Evolutionary conservation across 2,329 filamentous ascomycete species (phyloP).

Genomic region (Xenoacremonium recifei): DNA sequence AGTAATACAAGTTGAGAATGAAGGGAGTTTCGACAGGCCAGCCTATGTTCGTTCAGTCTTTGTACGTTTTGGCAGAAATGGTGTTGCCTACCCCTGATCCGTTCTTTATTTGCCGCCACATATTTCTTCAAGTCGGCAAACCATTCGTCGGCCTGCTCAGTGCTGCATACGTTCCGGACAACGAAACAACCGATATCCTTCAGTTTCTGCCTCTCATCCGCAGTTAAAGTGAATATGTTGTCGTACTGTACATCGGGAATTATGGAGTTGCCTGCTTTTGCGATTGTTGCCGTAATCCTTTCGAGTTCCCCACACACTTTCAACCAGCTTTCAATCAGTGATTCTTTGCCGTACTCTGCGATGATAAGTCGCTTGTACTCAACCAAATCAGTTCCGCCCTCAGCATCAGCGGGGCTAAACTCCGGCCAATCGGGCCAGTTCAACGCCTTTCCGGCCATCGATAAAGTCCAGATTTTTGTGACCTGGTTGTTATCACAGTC

Average conservation of each 20-base stretch:
- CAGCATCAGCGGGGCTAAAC: neutral
- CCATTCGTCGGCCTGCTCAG: neutral
- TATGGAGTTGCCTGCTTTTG: constrained; percentile 1
- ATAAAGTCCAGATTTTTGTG: neutral
- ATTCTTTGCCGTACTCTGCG: constrained; percentile 1
- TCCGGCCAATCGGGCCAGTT: constrained; percentile 3
- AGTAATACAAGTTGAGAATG: constrained; percentile 5
- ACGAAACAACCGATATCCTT: constrained; percentile 1
- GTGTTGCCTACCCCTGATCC: too few relatives aligned
- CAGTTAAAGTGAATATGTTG: neutral
- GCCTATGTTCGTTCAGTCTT: too few relatives aligned
- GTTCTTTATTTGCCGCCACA: neutral
- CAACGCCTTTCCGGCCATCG: constrained; percentile 1
- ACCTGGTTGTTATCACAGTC: too few relatives aligned
- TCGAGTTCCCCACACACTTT: constrained; percentile 1
- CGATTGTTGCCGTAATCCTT: neutral
- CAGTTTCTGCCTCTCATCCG: neutral
- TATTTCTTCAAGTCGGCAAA: neutral
- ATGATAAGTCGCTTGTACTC: constrained; percentile 2
- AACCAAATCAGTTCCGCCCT: neutral
- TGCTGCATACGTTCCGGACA: constrained; percentile 1
- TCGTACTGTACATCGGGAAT: constrained; percentile 3
- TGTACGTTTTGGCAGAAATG: too few relatives aligned
- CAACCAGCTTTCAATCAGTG: constrained; percentile 1
- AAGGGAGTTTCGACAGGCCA: constrained; percentile 2